A percentile compares a stretch with the other conserved stretches of the same genome.
Evolutionary conservation across 2,329 filamentous ascomycete species (phyloP).

Genomic region (Chaetomiaceae sp.): DNA sequence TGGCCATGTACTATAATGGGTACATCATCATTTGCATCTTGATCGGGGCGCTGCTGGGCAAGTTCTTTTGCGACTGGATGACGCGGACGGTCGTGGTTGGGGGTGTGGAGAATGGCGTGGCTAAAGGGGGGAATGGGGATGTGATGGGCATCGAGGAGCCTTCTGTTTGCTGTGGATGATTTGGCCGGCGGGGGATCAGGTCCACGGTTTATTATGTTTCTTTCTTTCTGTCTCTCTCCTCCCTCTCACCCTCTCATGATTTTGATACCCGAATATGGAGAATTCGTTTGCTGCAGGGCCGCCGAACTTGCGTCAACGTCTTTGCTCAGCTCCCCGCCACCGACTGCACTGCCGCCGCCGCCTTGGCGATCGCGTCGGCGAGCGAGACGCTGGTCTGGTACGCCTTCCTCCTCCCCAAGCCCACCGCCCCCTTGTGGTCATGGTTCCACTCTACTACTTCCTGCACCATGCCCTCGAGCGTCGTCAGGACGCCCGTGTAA

Average conservation of each 20-base stretch:
- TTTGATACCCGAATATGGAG: slow-evolving; percentile 11
- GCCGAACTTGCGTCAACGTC: too few relatives aligned
- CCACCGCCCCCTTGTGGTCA: slow-evolving; percentile 29
- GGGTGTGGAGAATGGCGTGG: slow-evolving; percentile 21
- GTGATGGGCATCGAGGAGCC: slow-evolving; percentile 39
- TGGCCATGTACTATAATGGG: slow-evolving; percentile 44
- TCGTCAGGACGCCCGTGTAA: slow-evolving; percentile 36
- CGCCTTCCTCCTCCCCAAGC: slow-evolving; percentile 21
- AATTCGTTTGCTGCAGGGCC: not conserved
- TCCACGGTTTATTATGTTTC: too few relatives aligned
- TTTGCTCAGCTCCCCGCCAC: not conserved
- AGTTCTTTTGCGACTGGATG: slow-evolving; percentile 52
- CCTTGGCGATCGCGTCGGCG: slow-evolving; percentile 36
- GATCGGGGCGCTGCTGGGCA: slow-evolving; percentile 46
- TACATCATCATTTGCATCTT: slow-evolving; percentile 42
- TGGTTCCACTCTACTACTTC: slow-evolving; percentile 40
- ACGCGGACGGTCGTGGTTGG: slow-evolving; percentile 38
- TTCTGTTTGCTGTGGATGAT: slow-evolving; percentile 43
- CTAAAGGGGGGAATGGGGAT: slow-evolving; percentile 23
- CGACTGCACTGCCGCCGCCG: slow-evolving; percentile 9
- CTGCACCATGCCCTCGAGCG: slow-evolving; percentile 37
- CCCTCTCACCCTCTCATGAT: too few relatives aligned
- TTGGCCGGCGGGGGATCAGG: not conserved
- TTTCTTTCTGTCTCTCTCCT: too few relatives aligned
- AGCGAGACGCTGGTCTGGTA: slow-evolving; percentile 37